Evolutionary conservation across 192 early-diverging fungal genomes (phyloP), one percentile per base, ranked within the genome.

Genomic region (Phlyctochytrium arcticum): DNA sequence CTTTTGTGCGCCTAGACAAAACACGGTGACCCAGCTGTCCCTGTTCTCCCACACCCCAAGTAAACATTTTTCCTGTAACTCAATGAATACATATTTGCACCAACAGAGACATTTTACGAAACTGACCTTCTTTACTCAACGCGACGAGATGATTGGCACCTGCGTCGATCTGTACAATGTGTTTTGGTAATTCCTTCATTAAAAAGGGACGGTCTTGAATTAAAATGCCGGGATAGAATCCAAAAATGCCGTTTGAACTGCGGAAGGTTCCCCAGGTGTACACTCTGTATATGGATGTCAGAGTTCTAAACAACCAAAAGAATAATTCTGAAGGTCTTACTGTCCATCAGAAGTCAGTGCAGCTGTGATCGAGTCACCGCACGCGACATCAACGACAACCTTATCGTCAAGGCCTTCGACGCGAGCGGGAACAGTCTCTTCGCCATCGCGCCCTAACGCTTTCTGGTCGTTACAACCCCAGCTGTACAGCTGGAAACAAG

Each of bases 401-500:
- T 90, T 83, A 39, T 70, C 70, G 46, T 95, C 90, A 48, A 94
- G 77, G 10, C 86, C 92, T 30, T 85, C 82, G 12, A 89, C 85
- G 5, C 72, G 74, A 31, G 58, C 74, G 6, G 93, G 89, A n/a
- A 70, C 76, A 32, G 79, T 87, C 37, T 94, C 91, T 35, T 77
- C 80, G 29, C 85, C 87, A 33, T 17, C 26, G 24, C 80, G 68
- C 75, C 87, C 94, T n/a, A 98, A 80, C 12, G 90, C 90, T 50
- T 78, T 73, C 62, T 98, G 88, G 76, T 98, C 95, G 72, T 96
- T 96, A 78, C 94, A 95, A 0, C 95, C 95, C 95, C 95, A 98
- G 46, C 88, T 88, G 75, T 85, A 98, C 50, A 98, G 67, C 84
- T 84, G 69, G 15, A 54, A 35, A 15, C 17, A 61, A 33, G 31